Evolutionary conservation across 2,329 filamentous ascomycete species (phyloP), one percentile per base, ranked within the genome.

Genomic region (Beauveria sp.): DNA sequence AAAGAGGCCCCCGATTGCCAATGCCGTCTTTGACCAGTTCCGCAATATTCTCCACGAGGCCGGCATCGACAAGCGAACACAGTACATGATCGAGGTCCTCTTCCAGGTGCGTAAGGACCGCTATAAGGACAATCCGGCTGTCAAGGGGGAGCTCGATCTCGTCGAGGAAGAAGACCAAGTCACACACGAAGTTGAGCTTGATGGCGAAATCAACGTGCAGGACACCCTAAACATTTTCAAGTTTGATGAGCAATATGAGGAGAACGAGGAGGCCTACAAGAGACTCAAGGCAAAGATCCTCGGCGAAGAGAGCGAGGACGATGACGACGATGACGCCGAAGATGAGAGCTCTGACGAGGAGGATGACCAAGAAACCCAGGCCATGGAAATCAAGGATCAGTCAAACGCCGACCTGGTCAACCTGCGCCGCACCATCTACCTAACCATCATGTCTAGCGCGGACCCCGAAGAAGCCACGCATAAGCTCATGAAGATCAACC

Each of bases 101-200:
- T 99, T 99, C 73, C 93, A 99, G 77, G 89, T 97, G 61, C 86
- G 95, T 65, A 96, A 97, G 76, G 93, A 98, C 76, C 89, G 89
- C 69, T 99, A 96, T 80, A 96, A 96, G 78, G 92, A 98, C 69
- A 92, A 98, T 69, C 91, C 88, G 20, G 88, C 92, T 0, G 80
- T 98, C 68, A 93, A 88, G 73, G 93, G 97, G 71, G 95, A 99
- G 73, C 79, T 99, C 62, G 95, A 99, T 75, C 75, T 99, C 51
- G 91, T 99, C 9, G 93, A 98, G 75, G 95, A 99, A 75, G 93
- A 98, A 74, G 95, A 99, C 71, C 95, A 98, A 73, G 96, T 98
- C 69, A 98, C 95, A 1, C 95, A 99, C 76, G 84, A 86, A 61
- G 81, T 91, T 54, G 88, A 89, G 54, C 76, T 99, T 34, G 90